Percentiles rank a stretch among this genome's conserved stretches.
Evolutionary conservation across 2,329 filamentous ascomycete genomes (phyloP).

Genomic region (Xylaria sp.): DNA sequence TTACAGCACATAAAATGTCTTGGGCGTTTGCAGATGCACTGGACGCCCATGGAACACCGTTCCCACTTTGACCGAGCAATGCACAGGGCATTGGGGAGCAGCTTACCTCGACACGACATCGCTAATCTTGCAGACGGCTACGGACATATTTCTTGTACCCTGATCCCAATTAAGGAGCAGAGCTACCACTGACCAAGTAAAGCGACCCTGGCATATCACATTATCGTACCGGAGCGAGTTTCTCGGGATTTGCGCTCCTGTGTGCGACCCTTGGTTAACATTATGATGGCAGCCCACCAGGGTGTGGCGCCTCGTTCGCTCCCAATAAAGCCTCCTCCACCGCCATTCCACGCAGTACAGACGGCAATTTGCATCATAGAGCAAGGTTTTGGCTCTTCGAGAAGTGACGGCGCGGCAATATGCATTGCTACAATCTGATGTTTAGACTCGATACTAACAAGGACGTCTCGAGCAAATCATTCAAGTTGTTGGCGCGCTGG

Average conservation of each 20-base stretch:
- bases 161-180: conserved; percentile 21
- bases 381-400: conserved; percentile 32
- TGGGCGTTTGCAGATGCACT: neutral
- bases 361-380: conserved; percentile 36
- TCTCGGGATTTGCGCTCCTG: conserved; percentile 26
- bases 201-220: conserved; percentile 17
- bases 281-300: conserved; percentile 8
- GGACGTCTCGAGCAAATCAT: conserved; percentile 1
- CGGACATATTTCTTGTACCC: conserved; percentile 28
- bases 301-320: conserved; percentile 3
- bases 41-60: neutral
- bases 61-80: neutral
- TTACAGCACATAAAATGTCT: too few species aligned
- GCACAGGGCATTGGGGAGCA: conserved; percentile 8
- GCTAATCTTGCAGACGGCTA: conserved; percentile 46
- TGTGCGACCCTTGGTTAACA: conserved; percentile 25
- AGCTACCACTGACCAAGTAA: conserved; percentile 18
- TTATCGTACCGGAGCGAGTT: conserved; percentile 27
- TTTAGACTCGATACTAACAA: conserved; percentile 15
- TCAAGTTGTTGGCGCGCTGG: neutral
- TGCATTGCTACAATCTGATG: conserved; percentile 22
- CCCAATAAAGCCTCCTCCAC: conserved; percentile 30
- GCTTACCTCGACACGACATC: conserved; percentile 40
- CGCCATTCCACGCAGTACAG: conserved; percentile 37
- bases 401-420: conserved; percentile 32